These are phyloP conservation scores for Voacanga thouarsii DNA, from an alignment of 257 asterid species.

Conservation along the genomic window DNA sequence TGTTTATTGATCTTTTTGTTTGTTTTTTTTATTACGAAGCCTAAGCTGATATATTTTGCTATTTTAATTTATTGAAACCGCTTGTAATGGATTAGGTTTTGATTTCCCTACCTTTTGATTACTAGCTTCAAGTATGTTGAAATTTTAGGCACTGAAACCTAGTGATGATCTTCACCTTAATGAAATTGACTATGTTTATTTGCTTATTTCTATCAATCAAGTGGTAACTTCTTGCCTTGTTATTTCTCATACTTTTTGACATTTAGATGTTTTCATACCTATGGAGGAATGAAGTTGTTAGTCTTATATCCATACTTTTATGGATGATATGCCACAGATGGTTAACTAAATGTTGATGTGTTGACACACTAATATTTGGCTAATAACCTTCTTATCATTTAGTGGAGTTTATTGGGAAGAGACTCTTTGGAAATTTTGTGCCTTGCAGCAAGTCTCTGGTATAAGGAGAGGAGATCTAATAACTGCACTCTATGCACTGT, in stretches of 20 bases:
- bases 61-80: not conserved
- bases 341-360: not conserved
- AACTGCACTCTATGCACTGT: constrained; percentile 69
- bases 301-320: not conserved
- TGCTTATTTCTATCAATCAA: constrained; percentile 83
- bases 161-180: constrained; percentile 96
- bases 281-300: not conserved
- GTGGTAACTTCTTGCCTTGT: constrained; percentile 50
- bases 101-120: constrained; percentile 19
- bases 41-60: not conserved
- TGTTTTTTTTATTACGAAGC: not conserved
- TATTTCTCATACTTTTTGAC: not conserved
- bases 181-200: constrained; percentile 78
- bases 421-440: constrained; percentile 82
- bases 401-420: constrained; percentile 92
- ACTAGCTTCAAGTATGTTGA: constrained; percentile 21
- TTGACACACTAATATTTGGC: not conserved
- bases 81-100: constrained; percentile 5
- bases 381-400: constrained; percentile 15
- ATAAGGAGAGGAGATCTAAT: constrained; percentile 90
- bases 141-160: constrained; percentile 68
- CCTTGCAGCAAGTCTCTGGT: constrained; percentile 93
- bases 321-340: not conserved
- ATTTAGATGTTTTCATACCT: not conserved
- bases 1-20: not conserved